phyloP scores from a whole-genome alignment of 2,329 filamentous ascomycete genomes.

The Aureobasidium sp. region DNA sequence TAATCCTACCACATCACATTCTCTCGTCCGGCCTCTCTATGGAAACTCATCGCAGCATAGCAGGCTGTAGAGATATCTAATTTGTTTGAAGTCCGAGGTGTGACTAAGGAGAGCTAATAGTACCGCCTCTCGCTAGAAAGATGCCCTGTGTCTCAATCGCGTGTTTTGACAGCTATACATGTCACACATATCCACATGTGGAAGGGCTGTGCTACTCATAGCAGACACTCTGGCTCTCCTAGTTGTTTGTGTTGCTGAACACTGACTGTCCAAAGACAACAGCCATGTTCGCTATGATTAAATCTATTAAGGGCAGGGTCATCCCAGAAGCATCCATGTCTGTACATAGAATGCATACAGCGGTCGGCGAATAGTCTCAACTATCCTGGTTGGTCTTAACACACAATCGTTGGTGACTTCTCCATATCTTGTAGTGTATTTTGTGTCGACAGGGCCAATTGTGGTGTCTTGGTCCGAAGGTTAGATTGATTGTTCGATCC shows the following conservation, averaged over 20 bases:
- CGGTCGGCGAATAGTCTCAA: background rate
- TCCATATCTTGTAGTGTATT: background rate
- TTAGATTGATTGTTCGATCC: too few relatives aligned
- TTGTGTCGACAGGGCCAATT: background rate
- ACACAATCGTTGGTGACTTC: background rate
- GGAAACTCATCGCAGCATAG: background rate
- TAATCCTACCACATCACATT: background rate
- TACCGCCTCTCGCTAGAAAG: background rate
- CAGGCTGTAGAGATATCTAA: background rate
- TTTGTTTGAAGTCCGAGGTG: background rate
- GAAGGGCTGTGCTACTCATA: background rate
- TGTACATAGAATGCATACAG: background rate
- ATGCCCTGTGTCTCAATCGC: too few relatives aligned
- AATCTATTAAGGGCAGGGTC: background rate
- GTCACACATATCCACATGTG: background rate
- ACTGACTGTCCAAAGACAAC: background rate
- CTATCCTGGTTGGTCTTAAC: background rate
- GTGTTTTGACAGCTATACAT: background rate
- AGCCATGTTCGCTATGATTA: background rate
- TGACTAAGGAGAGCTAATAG: background rate
- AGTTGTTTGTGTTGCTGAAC: background rate
- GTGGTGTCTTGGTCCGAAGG: background rate
- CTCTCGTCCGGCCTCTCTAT: background rate
- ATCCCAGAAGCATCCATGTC: background rate
- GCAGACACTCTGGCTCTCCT: too few relatives aligned